Percentiles rank a stretch among this genome's conserved stretches.
Evolutionary conservation across 768 basidiomycete genomes (phyloP).

Genomic region (Boletus coccyginus): DNA sequence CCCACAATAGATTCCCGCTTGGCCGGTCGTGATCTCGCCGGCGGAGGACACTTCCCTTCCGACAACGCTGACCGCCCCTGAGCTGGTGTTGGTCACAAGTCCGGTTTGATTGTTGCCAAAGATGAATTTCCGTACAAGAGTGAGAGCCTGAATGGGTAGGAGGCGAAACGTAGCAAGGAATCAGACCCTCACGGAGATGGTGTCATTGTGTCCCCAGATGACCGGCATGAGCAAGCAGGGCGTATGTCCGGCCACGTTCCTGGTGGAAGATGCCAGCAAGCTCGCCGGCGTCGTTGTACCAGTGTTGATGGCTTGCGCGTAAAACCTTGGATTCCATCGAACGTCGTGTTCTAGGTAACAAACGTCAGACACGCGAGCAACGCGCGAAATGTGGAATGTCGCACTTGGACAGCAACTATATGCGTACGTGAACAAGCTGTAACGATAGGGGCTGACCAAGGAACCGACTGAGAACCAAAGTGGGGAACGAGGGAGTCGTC

Average conservation of each 20-base stretch:
- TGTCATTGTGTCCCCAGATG: slow-evolving; percentile 34
- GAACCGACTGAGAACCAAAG: slow-evolving; percentile 53
- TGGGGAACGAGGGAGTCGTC: slow-evolving; percentile 65
- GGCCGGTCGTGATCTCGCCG: slow-evolving; percentile 49
- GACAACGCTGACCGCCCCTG: slow-evolving; percentile 31
- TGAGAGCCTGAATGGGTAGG: slow-evolving; percentile 44
- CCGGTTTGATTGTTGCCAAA: slow-evolving; percentile 64
- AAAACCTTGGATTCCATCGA: slow-evolving; percentile 75
- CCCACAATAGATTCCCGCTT: slow-evolving; percentile 55
- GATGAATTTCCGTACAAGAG: slow-evolving; percentile 62
- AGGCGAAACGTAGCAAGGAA: neutral
- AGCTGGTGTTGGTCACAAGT: slow-evolving; percentile 38
- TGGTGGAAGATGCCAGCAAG: slow-evolving; percentile 70
- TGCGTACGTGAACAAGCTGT: slow-evolving; percentile 4
- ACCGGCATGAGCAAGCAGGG: slow-evolving; percentile 37
- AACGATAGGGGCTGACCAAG: neutral
- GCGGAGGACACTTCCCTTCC: slow-evolving; percentile 51
- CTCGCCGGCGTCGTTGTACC: slow-evolving; percentile 54
- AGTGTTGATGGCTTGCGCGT: slow-evolving; percentile 65
- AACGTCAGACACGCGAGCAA: neutral
- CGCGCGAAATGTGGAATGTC: neutral
- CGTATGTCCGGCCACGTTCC: slow-evolving; percentile 59
- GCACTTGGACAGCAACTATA: slow-evolving; percentile 56
- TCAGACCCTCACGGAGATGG: slow-evolving; percentile 40
- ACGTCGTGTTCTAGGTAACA: slow-evolving; percentile 62